Evolutionary conservation across 495 filamentous ascomycete species (phyloP), one percentile per base, ranked within the genome.

Genomic region (Neurospora cerealis): DNA sequence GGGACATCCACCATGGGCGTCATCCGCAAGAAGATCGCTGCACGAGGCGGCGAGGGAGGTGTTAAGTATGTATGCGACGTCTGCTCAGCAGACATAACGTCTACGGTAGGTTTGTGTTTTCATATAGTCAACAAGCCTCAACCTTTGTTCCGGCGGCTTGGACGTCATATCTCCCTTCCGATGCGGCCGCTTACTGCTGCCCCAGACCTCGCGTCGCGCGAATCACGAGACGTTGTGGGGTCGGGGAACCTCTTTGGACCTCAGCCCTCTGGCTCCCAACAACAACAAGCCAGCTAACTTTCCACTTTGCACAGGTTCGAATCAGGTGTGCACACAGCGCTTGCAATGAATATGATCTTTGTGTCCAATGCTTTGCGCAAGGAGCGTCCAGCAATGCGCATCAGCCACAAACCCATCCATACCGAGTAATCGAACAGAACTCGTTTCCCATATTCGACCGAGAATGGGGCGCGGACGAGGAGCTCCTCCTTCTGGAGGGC

Each of bases 401-500:
- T 80, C 89, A 95, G 74, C 95, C 95, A 44, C 84, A 87, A 3
- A 91, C 92, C 5, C 96, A 99, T 81, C 86, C 92, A 28, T 98
- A 89, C 79, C 92, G 92, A 77, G 96, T 99, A 69, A 98, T 98
- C 77, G 96, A 99, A 79, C 96, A 98, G 79, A 96, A 99, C 80
- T 97, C 94, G 1, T 94, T 98, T 48, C 96, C 96, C 1, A 98
- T 99, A 46, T 99, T 97, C 76, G 90, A 94, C 74, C 88, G 88
- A 72, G 95, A 97, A 74, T 99, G 96, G 96, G 96, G 96, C 54
- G 96, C 96, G 7, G 96, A 99, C 80, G 96, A 99, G 79, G 96
- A 99, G 82, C 83, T 98, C 19, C 83, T 97, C 10, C 85, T 99
- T 48, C 83, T 99, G 32, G 96, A 99, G 82, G 96, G 96, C 19